These are phyloP conservation scores for Trametes cubensis DNA, from an alignment of 768 basidiomycete species.

Conservation along the genomic window DNA sequence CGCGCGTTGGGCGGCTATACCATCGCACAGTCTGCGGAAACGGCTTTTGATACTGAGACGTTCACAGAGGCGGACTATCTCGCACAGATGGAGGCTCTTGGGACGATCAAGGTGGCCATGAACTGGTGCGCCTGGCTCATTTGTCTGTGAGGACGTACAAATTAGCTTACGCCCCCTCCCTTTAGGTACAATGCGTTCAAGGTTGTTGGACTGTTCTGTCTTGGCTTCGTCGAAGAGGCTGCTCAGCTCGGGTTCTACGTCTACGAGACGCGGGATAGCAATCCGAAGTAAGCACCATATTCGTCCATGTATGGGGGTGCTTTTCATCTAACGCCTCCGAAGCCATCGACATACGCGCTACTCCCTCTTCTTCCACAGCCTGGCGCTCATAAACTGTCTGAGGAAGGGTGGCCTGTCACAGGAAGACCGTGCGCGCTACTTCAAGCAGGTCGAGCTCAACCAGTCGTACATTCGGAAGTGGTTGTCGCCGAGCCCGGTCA, in stretches of 20 bases:
- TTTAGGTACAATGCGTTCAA: slow-evolving; percentile 68
- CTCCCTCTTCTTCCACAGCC: slow-evolving; percentile 68
- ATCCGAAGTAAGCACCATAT: slow-evolving; percentile 59
- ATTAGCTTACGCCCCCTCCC: neutral
- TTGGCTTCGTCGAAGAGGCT: slow-evolving; percentile 61
- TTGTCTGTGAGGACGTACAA: neutral
- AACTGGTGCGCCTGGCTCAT: slow-evolving; percentile 52
- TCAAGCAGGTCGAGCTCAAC: slow-evolving; percentile 61
- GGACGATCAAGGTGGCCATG: slow-evolving; percentile 54
- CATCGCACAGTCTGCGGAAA: slow-evolving; percentile 47
- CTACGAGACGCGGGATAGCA: slow-evolving; percentile 57
- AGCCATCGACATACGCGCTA: slow-evolving; percentile 74
- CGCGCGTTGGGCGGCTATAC: slow-evolving; percentile 69
- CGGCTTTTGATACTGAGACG: slow-evolving; percentile 60
- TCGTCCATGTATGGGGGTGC: no score
- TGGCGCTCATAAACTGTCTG: slow-evolving; percentile 65
- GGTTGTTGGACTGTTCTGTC: slow-evolving; percentile 65
- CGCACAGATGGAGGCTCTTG: slow-evolving; percentile 45
- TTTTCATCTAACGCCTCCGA: neutral
- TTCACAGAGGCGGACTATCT: slow-evolving; percentile 61
- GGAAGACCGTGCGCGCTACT: slow-evolving; percentile 43
- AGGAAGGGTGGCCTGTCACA: slow-evolving; percentile 46
- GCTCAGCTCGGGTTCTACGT: slow-evolving; percentile 64
- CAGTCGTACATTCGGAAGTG: slow-evolving; percentile 69
- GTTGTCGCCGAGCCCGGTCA: slow-evolving; percentile 70